These are phyloP conservation scores for Aspergillus hiratsukae DNA, from an alignment of 2,329 filamentous ascomycete genomes.

Conservation along the genomic window DNA sequence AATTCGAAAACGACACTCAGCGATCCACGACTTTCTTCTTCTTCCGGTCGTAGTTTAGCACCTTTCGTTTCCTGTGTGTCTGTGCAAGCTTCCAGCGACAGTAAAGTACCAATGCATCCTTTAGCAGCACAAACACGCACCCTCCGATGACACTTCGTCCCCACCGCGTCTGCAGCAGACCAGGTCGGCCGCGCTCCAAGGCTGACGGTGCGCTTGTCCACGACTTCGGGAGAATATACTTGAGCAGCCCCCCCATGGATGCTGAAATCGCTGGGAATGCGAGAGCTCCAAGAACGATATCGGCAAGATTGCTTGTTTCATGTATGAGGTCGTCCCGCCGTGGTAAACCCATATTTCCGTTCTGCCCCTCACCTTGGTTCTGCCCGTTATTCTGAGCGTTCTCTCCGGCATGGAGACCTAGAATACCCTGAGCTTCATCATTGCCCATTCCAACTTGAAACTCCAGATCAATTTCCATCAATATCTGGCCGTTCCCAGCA, in stretches of 20 bases:
- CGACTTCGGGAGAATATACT: slow-evolving; percentile 60
- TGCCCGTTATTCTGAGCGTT: slow-evolving; percentile 21
- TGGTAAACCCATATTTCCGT: slow-evolving; percentile 28
- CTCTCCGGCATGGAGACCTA: slow-evolving; percentile 22
- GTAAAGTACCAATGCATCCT: slow-evolving; percentile 61
- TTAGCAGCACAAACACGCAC: slow-evolving; percentile 80
- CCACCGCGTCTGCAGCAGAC: slow-evolving; percentile 79
- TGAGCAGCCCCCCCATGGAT: slow-evolving; percentile 70
- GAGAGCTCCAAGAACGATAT: slow-evolving; percentile 63
- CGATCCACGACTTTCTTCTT: slow-evolving; percentile 32
- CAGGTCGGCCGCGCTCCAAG: slow-evolving; percentile 47
- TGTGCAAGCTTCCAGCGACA: slow-evolving; percentile 48
- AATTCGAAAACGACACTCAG: slow-evolving; percentile 8
- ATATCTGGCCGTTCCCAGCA: slow-evolving; percentile 37
- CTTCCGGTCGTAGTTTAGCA: slow-evolving; percentile 44
- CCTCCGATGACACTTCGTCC: slow-evolving; percentile 85
- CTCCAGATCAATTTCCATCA: slow-evolving; percentile 49
- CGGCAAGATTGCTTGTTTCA: slow-evolving; percentile 52
- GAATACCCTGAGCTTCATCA: slow-evolving; percentile 32
- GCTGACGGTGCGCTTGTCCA: slow-evolving; percentile 54
- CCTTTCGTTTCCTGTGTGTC: slow-evolving; percentile 42
- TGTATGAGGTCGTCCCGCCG: slow-evolving; percentile 48
- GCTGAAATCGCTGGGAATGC: slow-evolving; percentile 79
- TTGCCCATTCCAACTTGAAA: slow-evolving; percentile 48
- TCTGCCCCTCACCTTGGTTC: slow-evolving; percentile 18